Base-by-base conservation (phyloP, 148 eudicot species). In the Heliamphora exappendiculata region DNA sequence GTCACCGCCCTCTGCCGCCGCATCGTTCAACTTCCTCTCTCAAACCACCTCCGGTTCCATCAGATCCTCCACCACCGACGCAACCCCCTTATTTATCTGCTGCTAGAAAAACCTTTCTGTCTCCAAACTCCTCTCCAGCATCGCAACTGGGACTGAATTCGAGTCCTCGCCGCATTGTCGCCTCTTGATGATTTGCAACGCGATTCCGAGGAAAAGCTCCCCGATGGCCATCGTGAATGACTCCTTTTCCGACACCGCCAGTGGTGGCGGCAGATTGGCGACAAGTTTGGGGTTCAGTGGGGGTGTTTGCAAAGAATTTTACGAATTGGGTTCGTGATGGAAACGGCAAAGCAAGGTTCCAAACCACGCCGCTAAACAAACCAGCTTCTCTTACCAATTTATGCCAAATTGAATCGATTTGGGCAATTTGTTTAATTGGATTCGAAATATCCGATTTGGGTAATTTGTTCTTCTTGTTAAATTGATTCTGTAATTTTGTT, bases 1-100 rank as follows among this genome's bases (percentile, higher is more conserved):
- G 90, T 87, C 44, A 90, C 88, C 72, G 68, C 79, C 75, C 67
- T 82, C 31, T 88, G 75, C 16, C 84, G 58, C 78, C 77, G 87
- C 88, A 76, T 95, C 96, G 81, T 89, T 87, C 80, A 39, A 80
- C 66, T 87, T 88, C 83, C 91, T 96, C 84, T 92, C 99, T 96
- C 99, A 95, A 66, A 92, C 70, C 72, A 92, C 93, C 68, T 72
- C 93, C 36, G 89, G 91, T 81, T 85, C 84, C 74, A 80, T 72
- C 47, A 82, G 79, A 70, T 89, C 97, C 90, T 86, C 91, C 33
- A 86, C 80, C 74, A 86, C 89, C 75, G 81, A 54, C 60, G 84
- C 88, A 69, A 86, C 87, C 66, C 84, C 78, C 84, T 82, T 89
- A 59, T 58, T 79, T 75, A 72, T 67, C 82, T 70, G 67, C 76